A percentile compares a stretch with the other conserved stretches of the same genome.
These are phyloP conservation scores for Trametes cinnabarina DNA, from an alignment of 768 basidiomycete species.

Conservation along the genomic window DNA sequence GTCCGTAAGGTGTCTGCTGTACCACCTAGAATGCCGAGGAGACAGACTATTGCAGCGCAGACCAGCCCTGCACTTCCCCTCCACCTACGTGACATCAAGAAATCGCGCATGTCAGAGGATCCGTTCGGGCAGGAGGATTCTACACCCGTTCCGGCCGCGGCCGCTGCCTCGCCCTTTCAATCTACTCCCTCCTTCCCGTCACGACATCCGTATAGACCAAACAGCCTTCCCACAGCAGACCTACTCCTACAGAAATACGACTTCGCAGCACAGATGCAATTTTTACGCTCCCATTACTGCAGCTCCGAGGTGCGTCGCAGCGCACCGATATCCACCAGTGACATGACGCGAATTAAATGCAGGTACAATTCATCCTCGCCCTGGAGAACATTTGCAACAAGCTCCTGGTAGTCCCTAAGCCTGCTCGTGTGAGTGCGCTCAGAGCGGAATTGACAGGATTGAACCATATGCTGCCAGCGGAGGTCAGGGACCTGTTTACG, in stretches of 20 bases:
- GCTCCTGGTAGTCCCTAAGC: slow-evolving; percentile 87
- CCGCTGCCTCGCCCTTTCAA: slow-evolving; percentile 50
- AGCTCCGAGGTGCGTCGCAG: slow-evolving; percentile 66
- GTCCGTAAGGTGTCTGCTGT: not conserved
- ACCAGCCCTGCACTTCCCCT: slow-evolving; percentile 73
- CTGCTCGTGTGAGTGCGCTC: slow-evolving; percentile 93
- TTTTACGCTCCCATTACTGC: slow-evolving; percentile 85
- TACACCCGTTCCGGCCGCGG: slow-evolving; percentile 31
- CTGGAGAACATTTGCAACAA: slow-evolving; percentile 93
- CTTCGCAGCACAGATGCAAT: slow-evolving; percentile 58
- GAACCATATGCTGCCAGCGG: slow-evolving; percentile 95
- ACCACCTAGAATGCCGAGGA: slow-evolving; percentile 16
- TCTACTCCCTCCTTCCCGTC: slow-evolving; percentile 70
- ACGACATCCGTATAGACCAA: slow-evolving; percentile 45
- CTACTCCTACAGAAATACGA: slow-evolving; percentile 68
- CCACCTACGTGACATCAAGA: slow-evolving; percentile 51
- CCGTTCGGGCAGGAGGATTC: slow-evolving; percentile 68
- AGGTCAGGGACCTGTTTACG: slow-evolving; percentile 49
- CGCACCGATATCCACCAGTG: not conserved
- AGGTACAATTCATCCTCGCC: slow-evolving; percentile 84
- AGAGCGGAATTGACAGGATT: slow-evolving; percentile 92
- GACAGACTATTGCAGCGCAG: slow-evolving; percentile 61
- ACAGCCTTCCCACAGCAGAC: slow-evolving; percentile 47
- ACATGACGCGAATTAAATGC: slow-evolving; percentile 16
- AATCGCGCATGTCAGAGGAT: slow-evolving; percentile 64